A percentile compares a stretch with the other conserved stretches of the same genome.
Conservation (phyloP, 1,284 basidiomycete genomes). For the Papiliotrema flavescens region DNA sequence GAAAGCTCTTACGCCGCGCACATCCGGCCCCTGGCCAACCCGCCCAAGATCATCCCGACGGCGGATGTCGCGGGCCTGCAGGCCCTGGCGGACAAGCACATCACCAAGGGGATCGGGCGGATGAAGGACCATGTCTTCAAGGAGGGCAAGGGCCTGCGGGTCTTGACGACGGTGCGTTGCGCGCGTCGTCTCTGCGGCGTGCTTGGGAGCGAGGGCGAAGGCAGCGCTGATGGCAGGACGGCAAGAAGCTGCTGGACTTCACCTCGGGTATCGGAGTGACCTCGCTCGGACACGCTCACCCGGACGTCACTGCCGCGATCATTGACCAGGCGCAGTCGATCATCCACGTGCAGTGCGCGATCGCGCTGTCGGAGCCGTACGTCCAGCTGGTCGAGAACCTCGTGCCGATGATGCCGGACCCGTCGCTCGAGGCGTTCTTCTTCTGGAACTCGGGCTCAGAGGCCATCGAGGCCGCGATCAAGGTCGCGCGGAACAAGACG, state of each 20-base stretch:
- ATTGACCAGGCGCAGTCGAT: constrained; percentile 78
- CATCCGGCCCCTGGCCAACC: constrained; percentile 12
- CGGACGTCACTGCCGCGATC: constrained; percentile 76
- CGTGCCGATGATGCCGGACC: constrained; percentile 36
- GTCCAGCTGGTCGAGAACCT: constrained; percentile 60
- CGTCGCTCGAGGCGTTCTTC: constrained; percentile 65
- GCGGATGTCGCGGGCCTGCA: constrained; percentile 23
- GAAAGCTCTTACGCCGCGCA: constrained; percentile 4
- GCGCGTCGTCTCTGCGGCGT: neutral
- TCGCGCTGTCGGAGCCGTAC: constrained; percentile 63
- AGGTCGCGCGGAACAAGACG: constrained; percentile 66
- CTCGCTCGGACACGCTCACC: constrained; percentile 65
- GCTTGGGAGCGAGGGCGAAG: neutral
- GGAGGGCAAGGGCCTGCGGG: constrained; percentile 72
- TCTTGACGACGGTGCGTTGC: constrained; percentile 47
- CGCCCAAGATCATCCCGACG: constrained; percentile 18
- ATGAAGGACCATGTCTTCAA: constrained; percentile 62
- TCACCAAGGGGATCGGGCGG: constrained; percentile 39
- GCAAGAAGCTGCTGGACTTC: constrained; percentile 71
- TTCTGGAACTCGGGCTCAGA: constrained; percentile 73
- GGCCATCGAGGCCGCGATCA: constrained; percentile 43
- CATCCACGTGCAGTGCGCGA: constrained; percentile 64
- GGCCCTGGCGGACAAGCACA: constrained; percentile 33
- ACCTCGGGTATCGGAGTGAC: constrained; percentile 67
- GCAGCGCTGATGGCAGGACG: constrained; percentile 52